Evolutionary conservation across 345 rosid species (phyloP), one percentile per base, ranked within the genome.

Genomic region (Boechera retrofracta): DNA sequence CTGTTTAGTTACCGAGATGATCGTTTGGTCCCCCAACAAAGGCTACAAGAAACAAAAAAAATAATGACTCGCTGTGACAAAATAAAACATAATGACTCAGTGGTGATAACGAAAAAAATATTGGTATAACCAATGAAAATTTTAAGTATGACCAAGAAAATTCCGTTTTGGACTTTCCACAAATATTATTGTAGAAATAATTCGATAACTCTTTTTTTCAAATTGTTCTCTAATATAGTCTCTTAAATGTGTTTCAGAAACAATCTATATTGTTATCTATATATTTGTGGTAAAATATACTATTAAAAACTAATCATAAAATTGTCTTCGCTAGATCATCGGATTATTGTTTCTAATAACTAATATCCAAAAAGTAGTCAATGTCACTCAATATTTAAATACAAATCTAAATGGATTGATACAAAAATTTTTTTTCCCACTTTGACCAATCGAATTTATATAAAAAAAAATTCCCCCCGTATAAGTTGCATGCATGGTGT

Each of bases 1-100:
- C 48, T 69, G 57, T 62, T 67, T 78, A 63, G 77, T 57, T 72
- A 74, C 71, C 79, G 72, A 80, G 76, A 80, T 74, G 70, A 67
- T 33, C 75, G 52, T 67, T 54, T 74, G 76, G 78, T 76, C 67
- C 33, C 45, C 69, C 71, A 69, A 70, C 74, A 73, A 67, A 78
- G 76, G 53, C 72, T 71, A 72, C 81, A 75, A 36, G 59, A 79
- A 39, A 39, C 4, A 41, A 10, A 3, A 75, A 39, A 42, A 15
- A 4, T 0, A 44, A 2, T 49, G 12, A 64, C 38, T 15, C 36
- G 0, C 18, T 11, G 4, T 10, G 32, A 32, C 16, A 21, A 21
- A 21, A 10, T 32, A 10, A 9, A 16, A 21, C 5, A 21, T 16
- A 10, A 64, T 44, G 53, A 64, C 24, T 13, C 39, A 35, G 26